Evolutionary conservation across 768 basidiomycete genomes (phyloP).

Genomic region (Mycena albidolilacea): DNA sequence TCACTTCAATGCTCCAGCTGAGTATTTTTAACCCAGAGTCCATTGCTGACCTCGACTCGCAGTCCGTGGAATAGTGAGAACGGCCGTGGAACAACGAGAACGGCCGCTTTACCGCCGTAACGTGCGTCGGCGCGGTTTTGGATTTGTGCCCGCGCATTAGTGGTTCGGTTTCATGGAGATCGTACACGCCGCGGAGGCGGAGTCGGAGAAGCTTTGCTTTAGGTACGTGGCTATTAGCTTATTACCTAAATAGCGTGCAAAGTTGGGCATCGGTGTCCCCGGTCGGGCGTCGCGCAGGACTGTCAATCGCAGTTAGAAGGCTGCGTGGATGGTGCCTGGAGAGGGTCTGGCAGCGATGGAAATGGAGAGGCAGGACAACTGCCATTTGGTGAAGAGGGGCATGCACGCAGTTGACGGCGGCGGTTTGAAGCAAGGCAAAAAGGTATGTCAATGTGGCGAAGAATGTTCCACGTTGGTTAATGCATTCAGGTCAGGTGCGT

Average conservation of each 20-base stretch:
- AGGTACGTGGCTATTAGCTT: slow-evolving; percentile 33
- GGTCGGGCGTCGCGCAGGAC: slow-evolving; percentile 10
- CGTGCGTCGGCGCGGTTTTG: background rate
- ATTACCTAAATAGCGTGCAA: slow-evolving; percentile 33
- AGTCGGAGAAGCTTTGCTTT: slow-evolving; percentile 10
- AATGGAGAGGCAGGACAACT: background rate
- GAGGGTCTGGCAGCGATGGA: background rate
- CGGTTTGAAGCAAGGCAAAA: background rate
- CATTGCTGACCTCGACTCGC: background rate
- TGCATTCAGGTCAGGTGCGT: slow-evolving; percentile 27
- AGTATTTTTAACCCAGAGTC: background rate
- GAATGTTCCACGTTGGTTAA: slow-evolving; percentile 30
- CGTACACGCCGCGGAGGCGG: slow-evolving; percentile 27
- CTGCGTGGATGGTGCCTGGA: slow-evolving; percentile 12
- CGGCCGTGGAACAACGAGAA: slow-evolving; percentile 15
- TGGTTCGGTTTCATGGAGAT: slow-evolving; percentile 25
- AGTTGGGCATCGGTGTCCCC: slow-evolving; percentile 20
- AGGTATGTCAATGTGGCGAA: slow-evolving; percentile 34
- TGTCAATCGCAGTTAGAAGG: slow-evolving; percentile 30
- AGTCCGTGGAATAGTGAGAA: slow-evolving; percentile 17
- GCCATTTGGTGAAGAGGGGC: slow-evolving; percentile 4
- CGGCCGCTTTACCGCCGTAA: background rate
- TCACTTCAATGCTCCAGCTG: background rate
- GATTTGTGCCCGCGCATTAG: background rate
- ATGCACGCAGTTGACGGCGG: slow-evolving; percentile 1